Conservation (phyloP, 371 early-diverging fungal species). For the Haplosporangium sp. region DNA sequence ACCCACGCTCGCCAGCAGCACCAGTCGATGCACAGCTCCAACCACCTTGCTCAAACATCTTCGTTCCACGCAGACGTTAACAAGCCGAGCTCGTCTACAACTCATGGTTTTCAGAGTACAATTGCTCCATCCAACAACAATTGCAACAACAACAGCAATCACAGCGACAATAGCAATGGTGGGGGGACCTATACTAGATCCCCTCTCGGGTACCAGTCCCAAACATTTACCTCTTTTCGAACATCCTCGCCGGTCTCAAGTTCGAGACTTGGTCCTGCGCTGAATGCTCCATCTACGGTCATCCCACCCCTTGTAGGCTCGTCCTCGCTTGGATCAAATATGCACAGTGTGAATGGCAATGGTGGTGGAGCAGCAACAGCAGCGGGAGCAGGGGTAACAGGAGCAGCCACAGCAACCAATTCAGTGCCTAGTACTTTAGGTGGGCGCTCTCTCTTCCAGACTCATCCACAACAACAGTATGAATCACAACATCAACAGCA, state of each 20-base stretch:
- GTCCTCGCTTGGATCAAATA: constrained; percentile 9
- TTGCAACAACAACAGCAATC: not conserved
- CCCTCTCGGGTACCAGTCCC: constrained; percentile 10
- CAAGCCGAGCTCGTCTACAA: not conserved
- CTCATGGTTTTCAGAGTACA: constrained; percentile 17
- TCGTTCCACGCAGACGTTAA: constrained; percentile 6
- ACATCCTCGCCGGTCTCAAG: constrained; percentile 18
- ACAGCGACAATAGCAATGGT: not conserved
- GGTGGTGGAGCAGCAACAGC: constrained; percentile 3
- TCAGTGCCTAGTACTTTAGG: constrained; percentile 21
- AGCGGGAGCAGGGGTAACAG: constrained; percentile 5
- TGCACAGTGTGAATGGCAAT: constrained; percentile 4
- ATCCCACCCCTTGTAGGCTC: constrained; percentile 13
- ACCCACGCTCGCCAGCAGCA: constrained; percentile 12
- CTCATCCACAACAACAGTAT: constrained; percentile 18
- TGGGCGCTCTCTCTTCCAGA: constrained; percentile 27
- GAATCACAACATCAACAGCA: constrained; percentile 29
- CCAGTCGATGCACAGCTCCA: not conserved
- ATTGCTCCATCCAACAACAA: constrained; percentile 25
- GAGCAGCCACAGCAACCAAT: constrained; percentile 20
- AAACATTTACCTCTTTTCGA: constrained; percentile 5
- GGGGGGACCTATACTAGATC: constrained; percentile 4
- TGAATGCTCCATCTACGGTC: constrained; percentile 5
- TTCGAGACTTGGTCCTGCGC: constrained; percentile 14
- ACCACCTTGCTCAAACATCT: not conserved